Percentiles rank a stretch among this genome's conserved stretches.
Conservation (phyloP, 169 alveolate species). For the Cytauxzoon felis region DNA sequence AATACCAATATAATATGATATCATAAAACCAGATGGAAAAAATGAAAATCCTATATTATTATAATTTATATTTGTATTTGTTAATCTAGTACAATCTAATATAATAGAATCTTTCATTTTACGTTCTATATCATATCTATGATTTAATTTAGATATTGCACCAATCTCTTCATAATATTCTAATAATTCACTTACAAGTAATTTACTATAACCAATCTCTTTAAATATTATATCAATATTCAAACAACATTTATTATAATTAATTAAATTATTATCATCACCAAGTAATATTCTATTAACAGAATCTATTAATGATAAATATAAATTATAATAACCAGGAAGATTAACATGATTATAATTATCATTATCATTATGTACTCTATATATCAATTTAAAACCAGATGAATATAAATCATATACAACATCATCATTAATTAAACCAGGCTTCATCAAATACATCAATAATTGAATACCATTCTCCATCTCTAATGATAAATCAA, state of each 20-base stretch:
- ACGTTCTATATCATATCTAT: neutral
- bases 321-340: conserved; percentile 12
- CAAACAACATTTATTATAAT: neutral
- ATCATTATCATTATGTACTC: neutral
- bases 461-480: too few species aligned
- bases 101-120: neutral
- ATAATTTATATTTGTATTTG: neutral
- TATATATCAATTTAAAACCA: conserved; percentile 4
- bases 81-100: neutral
- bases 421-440: too few species aligned
- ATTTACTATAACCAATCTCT: neutral
- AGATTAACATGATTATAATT: neutral
- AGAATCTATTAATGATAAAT: neutral
- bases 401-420: neutral
- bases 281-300: conserved; percentile 1
- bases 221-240: neutral
- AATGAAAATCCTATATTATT: conserved; percentile 64
- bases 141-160: neutral
- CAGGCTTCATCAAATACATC: too few species aligned
- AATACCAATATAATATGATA: conserved; percentile 71
- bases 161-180: conserved; percentile 2
- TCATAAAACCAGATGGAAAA: conserved; percentile 70
- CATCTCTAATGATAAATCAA: too few species aligned
- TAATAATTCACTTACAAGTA: neutral
- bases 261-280: neutral